These are phyloP conservation scores for Pyrus hybrid DNA, from an alignment of 331 rosid genomes.

Conservation along the genomic window DNA sequence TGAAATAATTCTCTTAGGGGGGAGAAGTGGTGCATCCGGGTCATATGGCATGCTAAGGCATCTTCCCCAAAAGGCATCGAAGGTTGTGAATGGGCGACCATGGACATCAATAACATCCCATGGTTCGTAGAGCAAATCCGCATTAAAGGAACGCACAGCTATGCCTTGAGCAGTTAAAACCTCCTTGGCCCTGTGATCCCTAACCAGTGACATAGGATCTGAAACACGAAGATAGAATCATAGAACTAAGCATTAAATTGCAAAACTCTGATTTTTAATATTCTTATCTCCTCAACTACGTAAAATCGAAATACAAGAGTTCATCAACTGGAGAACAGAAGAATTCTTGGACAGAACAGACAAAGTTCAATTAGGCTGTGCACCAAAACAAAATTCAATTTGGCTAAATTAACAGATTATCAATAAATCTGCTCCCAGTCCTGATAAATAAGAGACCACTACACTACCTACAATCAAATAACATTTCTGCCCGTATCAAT, in stretches of 20 bases:
- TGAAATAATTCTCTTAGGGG: slow-evolving; percentile 78
- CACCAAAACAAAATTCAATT: background rate
- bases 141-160: slow-evolving; percentile 73
- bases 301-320: background rate
- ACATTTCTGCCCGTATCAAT: background rate
- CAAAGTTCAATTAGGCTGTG: background rate
- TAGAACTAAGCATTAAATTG: background rate
- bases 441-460: background rate
- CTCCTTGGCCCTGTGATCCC: slow-evolving; percentile 81
- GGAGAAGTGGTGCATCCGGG: slow-evolving; percentile 90
- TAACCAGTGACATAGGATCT: slow-evolving; percentile 82
- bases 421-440: background rate
- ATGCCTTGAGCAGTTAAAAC: slow-evolving; percentile 64
- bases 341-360: background rate
- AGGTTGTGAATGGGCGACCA: slow-evolving; percentile 77
- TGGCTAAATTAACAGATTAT: background rate
- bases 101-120: slow-evolving; percentile 82
- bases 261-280: no score
- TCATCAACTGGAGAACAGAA: background rate
- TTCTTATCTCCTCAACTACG: background rate
- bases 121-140: slow-evolving; percentile 86
- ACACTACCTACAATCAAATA: background rate
- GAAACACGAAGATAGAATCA: slow-evolving; percentile 19
- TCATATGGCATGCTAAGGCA: slow-evolving; percentile 92
- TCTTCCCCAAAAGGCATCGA: slow-evolving; percentile 73